Base-by-base conservation (phyloP, 352 stramenopile species). In the Globisporangium emineosum region DNA sequence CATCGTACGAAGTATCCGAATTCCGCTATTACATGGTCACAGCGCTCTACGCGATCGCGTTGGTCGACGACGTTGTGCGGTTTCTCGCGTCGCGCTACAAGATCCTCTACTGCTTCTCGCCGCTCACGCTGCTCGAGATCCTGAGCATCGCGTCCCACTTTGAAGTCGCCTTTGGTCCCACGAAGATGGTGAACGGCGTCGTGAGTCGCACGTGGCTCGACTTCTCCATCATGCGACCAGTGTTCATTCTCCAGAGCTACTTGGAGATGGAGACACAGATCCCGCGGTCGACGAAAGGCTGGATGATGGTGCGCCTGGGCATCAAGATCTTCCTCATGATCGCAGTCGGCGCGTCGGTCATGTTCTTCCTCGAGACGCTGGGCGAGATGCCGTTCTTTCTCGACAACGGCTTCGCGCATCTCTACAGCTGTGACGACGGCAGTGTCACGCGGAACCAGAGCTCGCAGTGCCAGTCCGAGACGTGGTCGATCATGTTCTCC, bases 311-410 rank as follows among this genome's bases (percentile, higher is more conserved):
- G 40, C 81, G 86, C 23, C 73, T 92, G 32, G 83, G 74, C 15
- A 81, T 93, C 65, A 89, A 88, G 58, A 84, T 93, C n/a, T 64
- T 95, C 40, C 72, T 95, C 9, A 82, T 95, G 69, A 91, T 95
- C 70, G 79, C 82, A 64, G 87, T 91, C 62, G 86, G 83, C 9
- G 83, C 83, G 8, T 90, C 83, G 19, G 70, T 87, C 66, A 91
- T 95, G 71, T 93, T 95, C 57, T 95, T 91, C 64, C 67, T 95
- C n/a, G 86, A 95, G 68, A 95, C 83, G n/a, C 79, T 93, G 0
- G 85, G 85, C 10, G 86, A 95, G 65, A 78, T 95, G 73, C 78
- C 81, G 5, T 88, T 90, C 47, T 93, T 93, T 66, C 70, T 57
- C 29, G 57, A 81, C 50, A 93, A 93, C 54, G 86, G 86, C 27